Percentiles rank a stretch among this genome's conserved stretches.
These are phyloP conservation scores for Blastobotrys ciferrii DNA, from an alignment of 1,139 yeast species.

Conservation along the genomic window DNA sequence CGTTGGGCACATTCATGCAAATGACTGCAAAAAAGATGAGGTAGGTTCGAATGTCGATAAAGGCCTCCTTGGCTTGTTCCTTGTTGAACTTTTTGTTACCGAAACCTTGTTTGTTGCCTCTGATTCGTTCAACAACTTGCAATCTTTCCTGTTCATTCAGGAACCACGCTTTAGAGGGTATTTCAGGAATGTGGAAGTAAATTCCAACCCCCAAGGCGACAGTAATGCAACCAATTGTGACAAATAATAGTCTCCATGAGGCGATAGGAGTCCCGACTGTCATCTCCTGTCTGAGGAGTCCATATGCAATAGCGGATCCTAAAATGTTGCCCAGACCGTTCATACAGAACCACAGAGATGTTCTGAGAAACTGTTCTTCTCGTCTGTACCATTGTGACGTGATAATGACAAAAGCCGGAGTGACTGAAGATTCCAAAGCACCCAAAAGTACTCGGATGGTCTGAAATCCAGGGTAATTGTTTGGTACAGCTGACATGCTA, in stretches of 20 bases:
- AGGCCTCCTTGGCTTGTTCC: conserved; percentile 50
- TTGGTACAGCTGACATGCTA: conserved; percentile 50
- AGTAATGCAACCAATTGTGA: conserved; percentile 54
- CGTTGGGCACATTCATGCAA: conserved; percentile 49
- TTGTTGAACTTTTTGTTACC: conserved; percentile 54
- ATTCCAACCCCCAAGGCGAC: conserved; percentile 47
- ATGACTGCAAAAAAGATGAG: conserved; percentile 45
- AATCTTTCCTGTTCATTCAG: conserved; percentile 48
- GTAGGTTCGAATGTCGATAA: conserved; percentile 48
- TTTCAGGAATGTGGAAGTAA: conserved; percentile 48
- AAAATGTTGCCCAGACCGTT: conserved; percentile 37
- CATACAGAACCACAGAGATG: conserved; percentile 53
- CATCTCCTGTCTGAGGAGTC: conserved; percentile 44
- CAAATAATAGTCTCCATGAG: conserved; percentile 63
- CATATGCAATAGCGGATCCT: conserved; percentile 36
- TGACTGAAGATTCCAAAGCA: conserved; percentile 57
- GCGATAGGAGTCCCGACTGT: conserved; percentile 40
- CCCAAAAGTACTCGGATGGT: conserved; percentile 60
- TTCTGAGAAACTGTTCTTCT: conserved; percentile 45
- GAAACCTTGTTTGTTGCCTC: conserved; percentile 46
- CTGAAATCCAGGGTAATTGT: conserved; percentile 53
- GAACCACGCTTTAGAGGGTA: conserved; percentile 55
- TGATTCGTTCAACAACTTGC: conserved; percentile 53
- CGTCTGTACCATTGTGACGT: conserved; percentile 32
- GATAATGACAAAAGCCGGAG: conserved; percentile 43